Evolutionary conservation across 164 flowering plant species (phyloP).

Genomic region (Warburgia ugandensis): DNA sequence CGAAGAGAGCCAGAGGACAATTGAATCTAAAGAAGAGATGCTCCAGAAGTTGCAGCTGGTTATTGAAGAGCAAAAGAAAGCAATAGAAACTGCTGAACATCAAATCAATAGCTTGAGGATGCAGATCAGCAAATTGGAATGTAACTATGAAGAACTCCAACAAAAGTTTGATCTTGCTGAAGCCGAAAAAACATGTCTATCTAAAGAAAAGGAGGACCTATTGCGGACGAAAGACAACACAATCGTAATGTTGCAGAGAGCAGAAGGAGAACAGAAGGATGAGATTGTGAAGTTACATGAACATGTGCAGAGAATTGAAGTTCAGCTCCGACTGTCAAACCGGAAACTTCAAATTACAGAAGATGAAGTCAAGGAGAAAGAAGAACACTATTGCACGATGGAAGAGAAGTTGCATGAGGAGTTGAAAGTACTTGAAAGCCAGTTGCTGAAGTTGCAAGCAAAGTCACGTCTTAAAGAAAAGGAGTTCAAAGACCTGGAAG

Average conservation of each 20-base stretch:
- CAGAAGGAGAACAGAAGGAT: constrained; percentile 19
- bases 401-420: constrained; percentile 29
- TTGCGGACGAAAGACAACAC: constrained; percentile 3
- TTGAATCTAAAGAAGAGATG: constrained; percentile 24
- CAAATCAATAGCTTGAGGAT: constrained; percentile 11
- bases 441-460: constrained; percentile 3
- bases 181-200: constrained; percentile 8
- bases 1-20: constrained; percentile 23
- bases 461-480: constrained; percentile 10
- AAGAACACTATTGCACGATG: constrained; percentile 24
- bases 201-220: constrained; percentile 10
- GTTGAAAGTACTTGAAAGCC: constrained; percentile 20
- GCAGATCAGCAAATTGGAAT: constrained; percentile 6
- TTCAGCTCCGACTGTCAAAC: constrained; percentile 34
- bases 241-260: constrained; percentile 6
- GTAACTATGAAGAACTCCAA: constrained; percentile 8
- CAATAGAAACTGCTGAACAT: constrained; percentile 6
- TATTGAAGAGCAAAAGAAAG: constrained; percentile 10
- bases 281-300: constrained; percentile 13
- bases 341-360: constrained; percentile 55
- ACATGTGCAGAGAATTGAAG: constrained; percentile 28
- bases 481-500: constrained; percentile 18
- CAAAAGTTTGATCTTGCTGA: constrained; percentile 10
- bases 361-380: constrained; percentile 47
- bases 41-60: constrained; percentile 12